Evolutionary conservation across 495 filamentous ascomycete species (phyloP).

Genomic region (Lepidopterella palustris): DNA sequence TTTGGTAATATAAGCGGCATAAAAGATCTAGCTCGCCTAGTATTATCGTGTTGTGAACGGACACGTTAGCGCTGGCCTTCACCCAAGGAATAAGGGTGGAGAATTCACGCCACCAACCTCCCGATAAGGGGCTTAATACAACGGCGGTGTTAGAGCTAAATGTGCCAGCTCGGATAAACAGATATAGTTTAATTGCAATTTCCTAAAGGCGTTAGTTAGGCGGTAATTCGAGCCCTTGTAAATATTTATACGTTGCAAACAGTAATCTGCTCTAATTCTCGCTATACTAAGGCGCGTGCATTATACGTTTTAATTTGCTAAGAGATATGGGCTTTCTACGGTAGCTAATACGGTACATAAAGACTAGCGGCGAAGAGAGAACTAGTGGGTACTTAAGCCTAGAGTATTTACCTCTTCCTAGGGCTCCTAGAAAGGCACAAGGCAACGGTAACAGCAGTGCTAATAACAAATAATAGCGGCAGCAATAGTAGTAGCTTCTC

Average conservation of each 20-base stretch:
- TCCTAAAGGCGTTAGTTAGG: background rate
- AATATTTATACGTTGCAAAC: background rate
- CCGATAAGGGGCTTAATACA: background rate
- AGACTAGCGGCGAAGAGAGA: background rate
- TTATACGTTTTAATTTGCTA: background rate
- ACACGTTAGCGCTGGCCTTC: constrained; percentile 33
- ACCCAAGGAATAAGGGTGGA: background rate
- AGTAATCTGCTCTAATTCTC: background rate
- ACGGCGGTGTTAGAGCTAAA: background rate
- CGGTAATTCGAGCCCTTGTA: background rate
- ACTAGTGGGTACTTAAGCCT: background rate
- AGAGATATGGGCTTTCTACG: background rate
- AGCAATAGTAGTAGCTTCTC: background rate
- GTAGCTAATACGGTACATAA: background rate
- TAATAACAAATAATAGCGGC: background rate
- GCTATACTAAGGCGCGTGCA: background rate
- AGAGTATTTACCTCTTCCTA: background rate
- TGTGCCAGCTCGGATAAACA: background rate
- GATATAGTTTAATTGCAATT: background rate
- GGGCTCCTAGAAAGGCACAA: background rate
- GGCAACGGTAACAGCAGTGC: background rate
- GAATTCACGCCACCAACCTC: background rate
- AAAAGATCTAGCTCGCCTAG: background rate
- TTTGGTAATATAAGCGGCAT: background rate
- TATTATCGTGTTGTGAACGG: background rate